phyloP scores from a whole-genome alignment of 108 stramenopile genomes.

The Cyclotella atomus region DNA sequence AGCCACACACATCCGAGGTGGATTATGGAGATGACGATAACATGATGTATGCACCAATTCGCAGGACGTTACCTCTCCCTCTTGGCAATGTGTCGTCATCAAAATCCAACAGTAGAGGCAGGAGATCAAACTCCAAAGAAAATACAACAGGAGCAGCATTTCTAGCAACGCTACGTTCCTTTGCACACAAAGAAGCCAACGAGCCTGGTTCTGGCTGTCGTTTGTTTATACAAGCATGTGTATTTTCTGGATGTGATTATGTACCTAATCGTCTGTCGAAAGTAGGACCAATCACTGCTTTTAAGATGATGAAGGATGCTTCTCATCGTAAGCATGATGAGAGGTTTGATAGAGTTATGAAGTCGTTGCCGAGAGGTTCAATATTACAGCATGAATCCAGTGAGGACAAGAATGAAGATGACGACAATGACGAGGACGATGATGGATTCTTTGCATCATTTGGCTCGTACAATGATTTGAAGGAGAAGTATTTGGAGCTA shows the following conservation, averaged over 20 bases:
- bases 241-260: constrained; percentile 97
- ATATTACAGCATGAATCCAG: constrained; percentile 17
- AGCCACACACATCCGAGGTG: constrained; percentile 15
- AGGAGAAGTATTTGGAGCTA: constrained; percentile 65
- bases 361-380: constrained; percentile 26
- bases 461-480: constrained; percentile 12
- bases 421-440: constrained; percentile 17
- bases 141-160: constrained; percentile 35
- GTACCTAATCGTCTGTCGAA: constrained; percentile 74
- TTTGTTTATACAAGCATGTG: constrained; percentile 93
- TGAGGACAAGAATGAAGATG: constrained; percentile 28
- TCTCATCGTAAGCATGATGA: constrained; percentile 51
- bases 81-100: background rate
- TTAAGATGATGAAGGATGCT: constrained; percentile 79
- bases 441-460: constrained; percentile 12
- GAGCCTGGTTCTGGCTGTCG: constrained; percentile 71
- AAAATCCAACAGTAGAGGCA: constrained; percentile 1
- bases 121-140: constrained; percentile 5
- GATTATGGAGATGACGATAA: constrained; percentile 36
- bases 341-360: constrained; percentile 62
- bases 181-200: constrained; percentile 50
- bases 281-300: constrained; percentile 90
- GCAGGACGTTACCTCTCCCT: constrained; percentile 26
- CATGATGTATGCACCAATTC: constrained; percentile 39
- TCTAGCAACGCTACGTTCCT: constrained; percentile 51